These are phyloP conservation scores for Phytopythium vexans DNA, from an alignment of 352 stramenopile genomes.

Conservation along the genomic window DNA sequence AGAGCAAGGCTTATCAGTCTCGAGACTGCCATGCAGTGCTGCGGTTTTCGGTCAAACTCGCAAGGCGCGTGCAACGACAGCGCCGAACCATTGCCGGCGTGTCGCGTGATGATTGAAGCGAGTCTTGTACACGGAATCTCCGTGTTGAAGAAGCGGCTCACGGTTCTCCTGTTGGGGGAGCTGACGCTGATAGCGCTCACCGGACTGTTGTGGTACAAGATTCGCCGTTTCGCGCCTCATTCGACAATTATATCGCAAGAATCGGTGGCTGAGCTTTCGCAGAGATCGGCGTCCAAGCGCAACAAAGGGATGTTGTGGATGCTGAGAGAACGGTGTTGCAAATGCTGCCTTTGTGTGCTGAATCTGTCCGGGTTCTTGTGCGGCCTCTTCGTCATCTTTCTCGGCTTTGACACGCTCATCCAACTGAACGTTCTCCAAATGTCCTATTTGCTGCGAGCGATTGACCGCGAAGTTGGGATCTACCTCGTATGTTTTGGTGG, in stretches of 20 bases:
- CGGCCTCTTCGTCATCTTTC: conserved; percentile 30
- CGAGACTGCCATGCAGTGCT: conserved; percentile 46
- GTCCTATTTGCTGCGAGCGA: conserved; percentile 47
- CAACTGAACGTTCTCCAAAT: conserved; percentile 70
- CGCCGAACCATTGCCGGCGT: conserved; percentile 17
- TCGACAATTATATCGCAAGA: background rate
- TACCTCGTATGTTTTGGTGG: conserved; percentile 46
- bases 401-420: conserved; percentile 53
- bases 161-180: conserved; percentile 17
- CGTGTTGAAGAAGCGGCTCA: conserved; percentile 10
- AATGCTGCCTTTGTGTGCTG: conserved; percentile 11
- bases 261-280: background rate
- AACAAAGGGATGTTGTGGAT: background rate
- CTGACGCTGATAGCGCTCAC: conserved; percentile 17
- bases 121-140: conserved; percentile 12
- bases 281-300: background rate
- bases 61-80: conserved; percentile 30
- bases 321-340: background rate
- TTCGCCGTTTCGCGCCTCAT: conserved; percentile 18
- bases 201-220: conserved; percentile 9
- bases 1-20: conserved; percentile 18
- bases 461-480: conserved; percentile 47
- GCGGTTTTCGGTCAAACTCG: conserved; percentile 26
- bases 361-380: conserved; percentile 17
- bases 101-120: conserved; percentile 16